A percentile compares a stretch with the other conserved stretches of the same genome.
Evolutionary conservation across 345 rosid genomes (phyloP).

Genomic region (Turnera subulata): DNA sequence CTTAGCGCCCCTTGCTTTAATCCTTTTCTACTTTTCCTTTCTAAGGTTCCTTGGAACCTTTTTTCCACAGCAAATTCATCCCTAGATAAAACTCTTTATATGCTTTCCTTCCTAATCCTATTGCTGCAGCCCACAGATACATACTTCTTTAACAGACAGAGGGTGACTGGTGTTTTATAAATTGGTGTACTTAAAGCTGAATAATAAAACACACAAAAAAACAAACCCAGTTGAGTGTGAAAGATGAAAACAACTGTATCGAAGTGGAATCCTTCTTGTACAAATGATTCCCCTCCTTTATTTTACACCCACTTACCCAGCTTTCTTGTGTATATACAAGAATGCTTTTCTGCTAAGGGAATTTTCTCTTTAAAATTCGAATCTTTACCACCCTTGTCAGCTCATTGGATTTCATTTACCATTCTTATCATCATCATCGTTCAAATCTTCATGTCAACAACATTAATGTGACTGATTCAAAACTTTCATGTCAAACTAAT

Average conservation of each 20-base stretch:
- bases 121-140: slow-evolving; percentile 18
- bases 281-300: slow-evolving; percentile 21
- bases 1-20: neutral
- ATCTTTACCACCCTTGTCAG: neutral
- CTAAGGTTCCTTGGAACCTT: neutral
- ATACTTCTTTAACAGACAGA: neutral
- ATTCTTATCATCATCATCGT: too few species aligned
- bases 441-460: too few species aligned
- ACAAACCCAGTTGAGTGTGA: neutral
- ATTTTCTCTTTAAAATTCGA: slow-evolving; percentile 11
- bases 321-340: slow-evolving; percentile 2
- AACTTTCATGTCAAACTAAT: too few species aligned
- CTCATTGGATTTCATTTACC: neutral
- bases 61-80: neutral
- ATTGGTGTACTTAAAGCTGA: slow-evolving; percentile 6
- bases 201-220: slow-evolving; percentile 6
- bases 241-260: slow-evolving; percentile 25
- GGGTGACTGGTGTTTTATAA: too few species aligned
- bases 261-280: slow-evolving; percentile 26
- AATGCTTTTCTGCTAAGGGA: slow-evolving; percentile 12
- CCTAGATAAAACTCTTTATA: neutral
- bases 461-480: too few species aligned
- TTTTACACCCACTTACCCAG: slow-evolving; percentile 7
- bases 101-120: neutral
- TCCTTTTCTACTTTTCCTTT: neutral